Conservation (phyloP, 257 asterid species). For the Solanum pimpinellifolium region DNA sequence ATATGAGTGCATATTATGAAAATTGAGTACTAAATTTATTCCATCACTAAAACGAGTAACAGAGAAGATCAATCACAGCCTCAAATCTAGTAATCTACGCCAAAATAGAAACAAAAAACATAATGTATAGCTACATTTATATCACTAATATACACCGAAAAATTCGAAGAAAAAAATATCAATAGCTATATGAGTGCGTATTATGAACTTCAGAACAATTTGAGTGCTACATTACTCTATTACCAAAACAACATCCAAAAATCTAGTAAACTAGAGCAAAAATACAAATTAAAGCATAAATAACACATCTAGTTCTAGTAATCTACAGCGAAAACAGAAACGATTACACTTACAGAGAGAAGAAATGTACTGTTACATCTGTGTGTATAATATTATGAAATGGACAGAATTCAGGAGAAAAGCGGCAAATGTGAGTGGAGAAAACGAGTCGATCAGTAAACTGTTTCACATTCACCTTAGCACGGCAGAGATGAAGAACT, state of each 20-base stretch:
- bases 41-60: background rate
- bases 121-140: background rate
- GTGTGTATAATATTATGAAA: background rate
- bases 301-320: background rate
- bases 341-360: background rate
- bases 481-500: background rate
- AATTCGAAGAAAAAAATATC: background rate
- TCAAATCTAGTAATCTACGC: background rate
- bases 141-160: background rate
- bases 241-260: background rate
- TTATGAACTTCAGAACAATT: background rate
- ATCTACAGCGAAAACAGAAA: background rate
- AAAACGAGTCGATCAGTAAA: background rate
- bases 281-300: background rate
- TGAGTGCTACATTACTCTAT: background rate
- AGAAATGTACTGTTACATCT: background rate
- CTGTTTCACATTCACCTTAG: background rate
- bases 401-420: background rate
- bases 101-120: background rate
- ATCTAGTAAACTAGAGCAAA: background rate
- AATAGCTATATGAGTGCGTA: background rate
- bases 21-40: background rate
- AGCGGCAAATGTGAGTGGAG: background rate
- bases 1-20: background rate
- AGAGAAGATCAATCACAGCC: background rate